phyloP scores from a whole-genome alignment of 192 early-diverging fungal species.

The Umbelopsis vinacea region DNA sequence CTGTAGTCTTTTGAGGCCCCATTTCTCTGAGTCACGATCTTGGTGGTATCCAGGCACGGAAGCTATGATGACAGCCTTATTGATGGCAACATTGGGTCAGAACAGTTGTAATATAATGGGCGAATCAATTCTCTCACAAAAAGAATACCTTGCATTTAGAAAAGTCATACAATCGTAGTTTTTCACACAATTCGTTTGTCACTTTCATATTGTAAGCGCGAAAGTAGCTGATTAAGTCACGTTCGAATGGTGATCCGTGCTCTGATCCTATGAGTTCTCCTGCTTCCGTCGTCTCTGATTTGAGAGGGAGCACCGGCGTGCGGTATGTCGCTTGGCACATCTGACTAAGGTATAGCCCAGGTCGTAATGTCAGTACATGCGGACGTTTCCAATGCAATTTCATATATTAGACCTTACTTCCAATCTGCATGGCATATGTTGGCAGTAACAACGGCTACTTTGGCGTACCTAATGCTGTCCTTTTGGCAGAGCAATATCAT shows the following conservation, averaged over 20 bases:
- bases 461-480: slow-evolving; percentile 32
- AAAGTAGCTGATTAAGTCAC: slow-evolving; percentile 59
- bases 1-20: slow-evolving; percentile 57
- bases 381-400: not conserved
- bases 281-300: slow-evolving; percentile 22
- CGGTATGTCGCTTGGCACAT: slow-evolving; percentile 65
- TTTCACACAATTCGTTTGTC: slow-evolving; percentile 30
- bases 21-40: slow-evolving; percentile 47
- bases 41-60: slow-evolving; percentile 64
- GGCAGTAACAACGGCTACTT: slow-evolving; percentile 65
- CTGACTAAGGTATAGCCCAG: slow-evolving; percentile 31
- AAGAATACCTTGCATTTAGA: slow-evolving; percentile 37
- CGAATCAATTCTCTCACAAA: too few species aligned
- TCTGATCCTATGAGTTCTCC: slow-evolving; percentile 2
- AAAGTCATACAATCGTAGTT: slow-evolving; percentile 57
- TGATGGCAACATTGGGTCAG: too few species aligned
- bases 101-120: too few species aligned
- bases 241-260: slow-evolving; percentile 50
- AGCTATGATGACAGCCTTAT: slow-evolving; percentile 50
- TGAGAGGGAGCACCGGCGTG: slow-evolving; percentile 44
- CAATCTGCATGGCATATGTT: slow-evolving; percentile 67
- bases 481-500: slow-evolving; percentile 61
- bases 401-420: slow-evolving; percentile 44
- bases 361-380: too few species aligned
- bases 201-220: slow-evolving; percentile 44